These are phyloP conservation scores for Coemansia sp. DNA, from an alignment of 192 early-diverging fungal genomes.

Conservation along the genomic window DNA sequence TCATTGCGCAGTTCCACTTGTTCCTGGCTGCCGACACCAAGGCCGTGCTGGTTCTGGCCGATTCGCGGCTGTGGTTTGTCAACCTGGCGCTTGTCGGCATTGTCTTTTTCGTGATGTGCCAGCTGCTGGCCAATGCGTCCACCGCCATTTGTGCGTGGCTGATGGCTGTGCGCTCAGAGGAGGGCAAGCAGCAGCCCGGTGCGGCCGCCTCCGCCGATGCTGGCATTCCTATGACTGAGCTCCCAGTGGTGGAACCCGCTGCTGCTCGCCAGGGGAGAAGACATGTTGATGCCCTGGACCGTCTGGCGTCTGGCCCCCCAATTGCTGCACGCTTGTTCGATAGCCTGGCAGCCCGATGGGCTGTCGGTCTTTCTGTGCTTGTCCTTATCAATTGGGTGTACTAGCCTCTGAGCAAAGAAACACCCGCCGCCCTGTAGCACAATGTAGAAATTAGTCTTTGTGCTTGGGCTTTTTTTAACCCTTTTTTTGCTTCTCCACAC, in stretches of 20 bases:
- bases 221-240: slow-evolving; percentile 30
- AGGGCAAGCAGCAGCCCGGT: neutral
- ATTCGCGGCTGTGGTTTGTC: slow-evolving; percentile 56
- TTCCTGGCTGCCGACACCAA: slow-evolving; percentile 78
- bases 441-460: neutral
- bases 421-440: neutral
- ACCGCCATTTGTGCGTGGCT: slow-evolving; percentile 36
- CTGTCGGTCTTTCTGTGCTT: neutral
- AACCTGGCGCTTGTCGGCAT: slow-evolving; percentile 54
- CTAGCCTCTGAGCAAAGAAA: neutral
- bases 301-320: slow-evolving; percentile 21
- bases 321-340: slow-evolving; percentile 3
- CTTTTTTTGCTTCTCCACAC: neutral
- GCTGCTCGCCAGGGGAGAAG: neutral
- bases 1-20: slow-evolving; percentile 79
- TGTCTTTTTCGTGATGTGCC: slow-evolving; percentile 58
- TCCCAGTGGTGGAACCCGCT: neutral
- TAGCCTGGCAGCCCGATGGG: slow-evolving; percentile 25
- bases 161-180: slow-evolving; percentile 10
- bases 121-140: slow-evolving; percentile 55
- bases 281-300: slow-evolving; percentile 22
- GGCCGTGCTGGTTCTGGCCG: slow-evolving; percentile 64
- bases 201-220: neutral
- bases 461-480: neutral
- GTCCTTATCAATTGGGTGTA: slow-evolving; percentile 12